Evolutionary conservation across 345 rosid species (phyloP), one percentile per base, ranked within the genome.

Genomic region (Schrenkiella parvula): DNA sequence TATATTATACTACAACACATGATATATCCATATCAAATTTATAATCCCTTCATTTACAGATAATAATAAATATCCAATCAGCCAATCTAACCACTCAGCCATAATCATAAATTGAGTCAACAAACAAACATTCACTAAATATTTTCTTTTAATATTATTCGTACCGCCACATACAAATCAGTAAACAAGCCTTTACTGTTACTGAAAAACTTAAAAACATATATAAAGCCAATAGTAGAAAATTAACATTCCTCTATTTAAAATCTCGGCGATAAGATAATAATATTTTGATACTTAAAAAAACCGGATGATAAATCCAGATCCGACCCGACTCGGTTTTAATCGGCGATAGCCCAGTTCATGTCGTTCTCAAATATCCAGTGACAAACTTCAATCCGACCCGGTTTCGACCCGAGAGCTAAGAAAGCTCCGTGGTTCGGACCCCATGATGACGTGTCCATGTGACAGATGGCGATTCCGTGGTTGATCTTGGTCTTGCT

Each of bases 291-390:
- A 26, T 13, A 22, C 26, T 15, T 59, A 31, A 13, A n/a, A 23
- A 66, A 38, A 66, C 28, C 25, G 5, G 42, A 48, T 13, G 56
- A 44, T 75, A 60, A 34, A 51, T 51, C 64, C 50, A 2, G 54
- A 57, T 46, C 62, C 66, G 72, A 60, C 54, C 59, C 29, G 13
- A n/a, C n/a, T n/a, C n/a, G 23, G 34, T 7, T 29, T 52, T 46
- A 78, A 72, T 86, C 89, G 0, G 89, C 88, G 12, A 63, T 53
- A 1, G 87, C 77, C 97, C 95, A 88, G 38, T 87, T 91, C 88
- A 89, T 65, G 60, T 91, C 95, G 73, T 87, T 89, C 79, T 91
- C 88, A 54, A 87, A 91, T 23, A 91, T 91, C 97, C 97, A 91
- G 68, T 91, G 97, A 23, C 97, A 91, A 1, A 89, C 91, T 71